Conservation (phyloP, 768 basidiomycete species). For the Rhodotorula sphaerocarpa region DNA sequence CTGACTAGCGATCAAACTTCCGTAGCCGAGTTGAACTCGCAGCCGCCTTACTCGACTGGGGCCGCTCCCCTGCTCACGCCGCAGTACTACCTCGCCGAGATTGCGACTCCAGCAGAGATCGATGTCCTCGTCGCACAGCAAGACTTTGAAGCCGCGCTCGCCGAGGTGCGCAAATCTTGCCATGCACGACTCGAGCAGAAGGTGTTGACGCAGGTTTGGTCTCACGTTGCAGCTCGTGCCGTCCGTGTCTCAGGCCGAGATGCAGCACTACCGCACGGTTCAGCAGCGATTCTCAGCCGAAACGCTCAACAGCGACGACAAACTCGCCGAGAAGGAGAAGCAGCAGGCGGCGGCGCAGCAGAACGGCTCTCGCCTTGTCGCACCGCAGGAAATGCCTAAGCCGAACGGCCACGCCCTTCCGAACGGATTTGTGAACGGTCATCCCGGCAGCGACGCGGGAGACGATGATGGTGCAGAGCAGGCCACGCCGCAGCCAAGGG, state of each 20-base stretch:
- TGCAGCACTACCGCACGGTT: conserved; percentile 70
- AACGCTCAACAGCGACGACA: conserved; percentile 30
- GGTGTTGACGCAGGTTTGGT: neutral
- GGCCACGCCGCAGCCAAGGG: too few relatives aligned
- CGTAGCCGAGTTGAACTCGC: conserved; percentile 48
- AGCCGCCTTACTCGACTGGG: conserved; percentile 43
- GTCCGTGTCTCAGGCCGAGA: conserved; percentile 73
- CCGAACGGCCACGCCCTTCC: neutral
- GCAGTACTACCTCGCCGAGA: conserved; percentile 80
- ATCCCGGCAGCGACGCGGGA: too few relatives aligned
- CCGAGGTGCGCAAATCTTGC: conserved; percentile 47
- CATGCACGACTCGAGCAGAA: neutral
- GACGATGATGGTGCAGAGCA: neutral
- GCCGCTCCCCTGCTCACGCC: conserved; percentile 63
- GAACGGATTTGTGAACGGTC: conserved; percentile 1
- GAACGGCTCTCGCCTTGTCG: neutral
- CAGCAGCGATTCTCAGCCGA: conserved; percentile 59
- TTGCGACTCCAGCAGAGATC: conserved; percentile 62
- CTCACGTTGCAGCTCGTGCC: conserved; percentile 51
- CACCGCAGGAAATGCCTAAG: neutral
- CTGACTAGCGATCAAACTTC: neutral
- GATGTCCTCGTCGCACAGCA: conserved; percentile 62
- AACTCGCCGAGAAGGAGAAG: conserved; percentile 17
- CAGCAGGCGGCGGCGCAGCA: neutral
- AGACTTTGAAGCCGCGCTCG: conserved; percentile 71